phyloP scores from a whole-genome alignment of 2,329 filamentous ascomycete species.

The Cercospora nicotianae region DNA sequence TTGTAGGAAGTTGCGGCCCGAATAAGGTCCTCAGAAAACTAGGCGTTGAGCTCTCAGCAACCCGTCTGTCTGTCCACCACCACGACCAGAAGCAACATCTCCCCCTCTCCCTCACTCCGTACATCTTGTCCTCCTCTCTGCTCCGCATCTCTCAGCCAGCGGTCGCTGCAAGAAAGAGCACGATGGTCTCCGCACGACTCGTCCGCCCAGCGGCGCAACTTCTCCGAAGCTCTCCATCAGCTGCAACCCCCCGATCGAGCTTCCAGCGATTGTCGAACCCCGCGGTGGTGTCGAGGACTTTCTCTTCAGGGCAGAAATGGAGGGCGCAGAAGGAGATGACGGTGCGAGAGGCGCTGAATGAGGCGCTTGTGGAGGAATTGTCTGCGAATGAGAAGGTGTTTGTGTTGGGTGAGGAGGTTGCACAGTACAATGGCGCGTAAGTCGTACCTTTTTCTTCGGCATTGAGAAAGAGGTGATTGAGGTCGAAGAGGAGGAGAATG shows the following conservation, averaged over 20 bases:
- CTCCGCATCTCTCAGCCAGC: neutral
- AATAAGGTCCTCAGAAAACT: neutral
- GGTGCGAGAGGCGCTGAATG: constrained; percentile 94
- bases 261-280: constrained; percentile 52
- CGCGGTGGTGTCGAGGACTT: constrained; percentile 52
- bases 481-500: neutral
- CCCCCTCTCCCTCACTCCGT: neutral
- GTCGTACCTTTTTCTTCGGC: constrained; percentile 32
- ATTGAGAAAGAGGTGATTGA: neutral
- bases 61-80: neutral
- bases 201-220: constrained; percentile 65
- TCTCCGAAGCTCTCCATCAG: constrained; percentile 56
- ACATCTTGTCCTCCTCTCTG: neutral
- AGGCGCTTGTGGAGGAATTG: constrained; percentile 96
- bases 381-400: constrained; percentile 94
- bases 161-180: neutral
- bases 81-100: neutral
- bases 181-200: constrained; percentile 61
- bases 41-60: constrained; percentile 7
- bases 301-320: constrained; percentile 58
- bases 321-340: constrained; percentile 75
- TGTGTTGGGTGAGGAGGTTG: constrained; percentile 94
- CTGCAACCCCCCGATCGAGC: constrained; percentile 53
- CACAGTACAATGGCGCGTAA: constrained; percentile 96
- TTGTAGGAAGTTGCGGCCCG: constrained; percentile 1